Conservation (phyloP, 176 grass and related monocot genomes). For the Pontederia crassipes region DNA sequence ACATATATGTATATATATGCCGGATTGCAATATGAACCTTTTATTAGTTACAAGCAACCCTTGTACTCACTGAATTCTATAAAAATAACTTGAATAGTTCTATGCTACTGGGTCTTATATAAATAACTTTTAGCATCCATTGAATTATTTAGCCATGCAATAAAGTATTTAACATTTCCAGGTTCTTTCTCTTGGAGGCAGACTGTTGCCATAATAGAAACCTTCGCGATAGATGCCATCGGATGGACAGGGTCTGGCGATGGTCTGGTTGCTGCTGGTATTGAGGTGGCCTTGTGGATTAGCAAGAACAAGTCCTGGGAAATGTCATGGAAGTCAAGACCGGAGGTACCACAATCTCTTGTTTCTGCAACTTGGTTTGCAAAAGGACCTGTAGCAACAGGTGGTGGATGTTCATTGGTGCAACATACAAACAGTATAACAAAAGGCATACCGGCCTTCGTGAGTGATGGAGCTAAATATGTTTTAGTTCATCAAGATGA, state of each 20-base stretch:
- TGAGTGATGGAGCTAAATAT: constrained; percentile 19
- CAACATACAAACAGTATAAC: not conserved
- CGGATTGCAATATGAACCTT: no score
- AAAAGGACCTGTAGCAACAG: constrained; percentile 52
- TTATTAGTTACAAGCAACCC: no score
- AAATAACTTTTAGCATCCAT: not conserved
- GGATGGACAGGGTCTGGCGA: constrained; percentile 60
- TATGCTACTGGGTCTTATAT: not conserved
- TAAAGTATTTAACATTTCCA: constrained; percentile 23
- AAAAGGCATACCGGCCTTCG: not conserved
- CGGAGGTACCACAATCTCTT: constrained; percentile 50
- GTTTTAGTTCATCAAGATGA: constrained; percentile 68
- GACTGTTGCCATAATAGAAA: constrained; percentile 45
- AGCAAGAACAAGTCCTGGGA: constrained; percentile 51
- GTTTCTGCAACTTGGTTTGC: constrained; percentile 49
- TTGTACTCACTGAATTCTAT: no score
- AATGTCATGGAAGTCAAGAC: constrained; percentile 51
- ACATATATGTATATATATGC: no score
- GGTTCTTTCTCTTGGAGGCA: constrained; percentile 68
- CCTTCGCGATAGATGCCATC: constrained; percentile 31
- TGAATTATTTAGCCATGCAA: constrained; percentile 5
- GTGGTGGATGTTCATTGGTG: constrained; percentile 21
- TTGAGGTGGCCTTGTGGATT: constrained; percentile 58
- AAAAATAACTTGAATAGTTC: no score
- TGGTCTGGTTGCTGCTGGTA: constrained; percentile 43